Conservation (phyloP, 345 rosid genomes). For the Viola odorata region DNA sequence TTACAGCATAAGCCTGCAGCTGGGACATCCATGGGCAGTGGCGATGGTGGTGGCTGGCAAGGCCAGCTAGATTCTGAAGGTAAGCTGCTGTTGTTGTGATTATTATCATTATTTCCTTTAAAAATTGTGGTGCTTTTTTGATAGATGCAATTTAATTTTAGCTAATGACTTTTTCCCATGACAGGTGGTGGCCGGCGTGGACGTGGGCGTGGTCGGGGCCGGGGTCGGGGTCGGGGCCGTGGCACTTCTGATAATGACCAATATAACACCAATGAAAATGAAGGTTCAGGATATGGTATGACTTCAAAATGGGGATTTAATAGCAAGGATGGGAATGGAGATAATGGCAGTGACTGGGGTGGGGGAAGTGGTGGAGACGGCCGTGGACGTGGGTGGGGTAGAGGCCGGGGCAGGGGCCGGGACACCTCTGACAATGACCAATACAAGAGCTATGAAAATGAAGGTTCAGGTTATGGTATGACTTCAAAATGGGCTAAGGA, state of each 20-base stretch:
- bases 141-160: too few relatives aligned
- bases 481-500: too few relatives aligned
- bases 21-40: constrained; percentile 57
- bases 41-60: constrained; percentile 69
- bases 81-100: too few relatives aligned
- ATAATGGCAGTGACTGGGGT: not conserved
- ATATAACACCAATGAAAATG: not conserved
- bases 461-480: too few relatives aligned
- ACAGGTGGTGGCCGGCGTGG: constrained; percentile 43
- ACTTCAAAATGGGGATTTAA: constrained; percentile 1
- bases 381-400: not conserved
- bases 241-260: not conserved
- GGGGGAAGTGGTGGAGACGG: not conserved
- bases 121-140: constrained; percentile 27
- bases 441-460: too few relatives aligned
- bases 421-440: too few relatives aligned
- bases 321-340: not conserved
- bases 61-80: constrained; percentile 21
- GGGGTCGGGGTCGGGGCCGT: constrained; percentile 11
- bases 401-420: too few relatives aligned
- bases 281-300: not conserved
- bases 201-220: constrained; percentile 48
- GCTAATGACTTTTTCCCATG: too few relatives aligned
- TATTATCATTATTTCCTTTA: constrained; percentile 21
- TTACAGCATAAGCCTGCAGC: constrained; percentile 65